Conservation (phyloP, 2,329 filamentous ascomycete species). For the Hymenoscyphus repandus region DNA sequence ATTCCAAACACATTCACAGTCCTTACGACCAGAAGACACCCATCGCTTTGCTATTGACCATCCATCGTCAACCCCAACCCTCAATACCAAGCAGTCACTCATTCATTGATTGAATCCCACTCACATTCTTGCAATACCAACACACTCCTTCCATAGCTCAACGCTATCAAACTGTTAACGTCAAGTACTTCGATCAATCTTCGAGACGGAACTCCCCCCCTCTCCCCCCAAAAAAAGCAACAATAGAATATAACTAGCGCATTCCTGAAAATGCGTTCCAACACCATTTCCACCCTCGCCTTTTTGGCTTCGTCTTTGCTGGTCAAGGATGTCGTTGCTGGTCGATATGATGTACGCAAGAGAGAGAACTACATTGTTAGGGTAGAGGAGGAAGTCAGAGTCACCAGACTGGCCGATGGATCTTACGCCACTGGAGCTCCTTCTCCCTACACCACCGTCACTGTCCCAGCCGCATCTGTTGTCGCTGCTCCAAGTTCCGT, state of each 20-base stretch:
- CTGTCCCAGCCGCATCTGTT: conserved; percentile 4
- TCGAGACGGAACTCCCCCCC: conserved; percentile 5
- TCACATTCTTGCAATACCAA: conserved; percentile 1
- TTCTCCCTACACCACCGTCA: conserved; percentile 17
- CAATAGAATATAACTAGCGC: background rate
- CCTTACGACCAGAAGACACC: background rate
- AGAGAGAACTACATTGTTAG: conserved; percentile 16
- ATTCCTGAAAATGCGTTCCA: conserved; percentile 23
- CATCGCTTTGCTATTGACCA: background rate
- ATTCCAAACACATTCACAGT: conserved; percentile 1
- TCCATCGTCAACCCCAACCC: background rate
- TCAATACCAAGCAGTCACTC: conserved; percentile 3
- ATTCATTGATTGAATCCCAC: conserved; percentile 24
- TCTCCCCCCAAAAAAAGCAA: too few relatives aligned
- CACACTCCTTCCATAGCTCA: conserved; percentile 4
- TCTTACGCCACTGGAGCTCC: conserved; percentile 17
- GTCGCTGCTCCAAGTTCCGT: background rate
- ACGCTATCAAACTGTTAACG: background rate
- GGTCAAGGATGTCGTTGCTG: conserved; percentile 25
- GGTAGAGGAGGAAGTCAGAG: conserved; percentile 16
- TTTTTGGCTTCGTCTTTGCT: conserved; percentile 29
- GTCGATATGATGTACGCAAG: conserved; percentile 15
- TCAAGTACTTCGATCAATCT: background rate
- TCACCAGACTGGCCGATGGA: conserved; percentile 23
- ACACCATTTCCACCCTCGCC: conserved; percentile 22